Percentiles rank a stretch among this genome's conserved stretches.
These are phyloP conservation scores for Aspergillus sojae DNA, from an alignment of 2,329 filamentous ascomycete species.

Conservation along the genomic window DNA sequence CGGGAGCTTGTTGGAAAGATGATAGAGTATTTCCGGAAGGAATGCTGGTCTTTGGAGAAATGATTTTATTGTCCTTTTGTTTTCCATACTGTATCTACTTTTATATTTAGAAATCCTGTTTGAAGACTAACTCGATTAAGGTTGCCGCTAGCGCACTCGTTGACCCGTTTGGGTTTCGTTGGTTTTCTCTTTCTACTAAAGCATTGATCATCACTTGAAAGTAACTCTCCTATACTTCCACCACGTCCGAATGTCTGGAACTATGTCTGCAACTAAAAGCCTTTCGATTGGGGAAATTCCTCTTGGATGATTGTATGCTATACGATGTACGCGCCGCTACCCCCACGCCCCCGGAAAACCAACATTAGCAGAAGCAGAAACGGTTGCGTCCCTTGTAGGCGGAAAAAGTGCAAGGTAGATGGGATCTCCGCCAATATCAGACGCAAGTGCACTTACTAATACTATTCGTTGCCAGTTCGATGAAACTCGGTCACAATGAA, in stretches of 20 bases:
- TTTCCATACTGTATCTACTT: too few species aligned
- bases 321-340: not conserved
- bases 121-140: not conserved
- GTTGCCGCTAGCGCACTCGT: not conserved
- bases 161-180: not conserved
- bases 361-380: not conserved
- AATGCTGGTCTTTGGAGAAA: slow-evolving; percentile 17
- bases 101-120: not conserved
- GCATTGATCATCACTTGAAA: not conserved
- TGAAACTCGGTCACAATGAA: not conserved
- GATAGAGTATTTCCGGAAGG: slow-evolving; percentile 36
- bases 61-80: not conserved
- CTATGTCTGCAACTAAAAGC: not conserved
- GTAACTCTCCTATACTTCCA: not conserved
- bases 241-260: not conserved
- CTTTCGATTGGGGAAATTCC: not conserved
- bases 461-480: not conserved
- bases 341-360: not conserved
- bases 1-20: slow-evolving; percentile 39
- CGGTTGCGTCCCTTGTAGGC: not conserved
- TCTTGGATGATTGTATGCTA: not conserved
- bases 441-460: not conserved
- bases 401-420: not conserved
- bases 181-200: not conserved
- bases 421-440: not conserved